These are phyloP conservation scores for Gautieria morchelliformis DNA, from an alignment of 768 basidiomycete species.

Conservation along the genomic window DNA sequence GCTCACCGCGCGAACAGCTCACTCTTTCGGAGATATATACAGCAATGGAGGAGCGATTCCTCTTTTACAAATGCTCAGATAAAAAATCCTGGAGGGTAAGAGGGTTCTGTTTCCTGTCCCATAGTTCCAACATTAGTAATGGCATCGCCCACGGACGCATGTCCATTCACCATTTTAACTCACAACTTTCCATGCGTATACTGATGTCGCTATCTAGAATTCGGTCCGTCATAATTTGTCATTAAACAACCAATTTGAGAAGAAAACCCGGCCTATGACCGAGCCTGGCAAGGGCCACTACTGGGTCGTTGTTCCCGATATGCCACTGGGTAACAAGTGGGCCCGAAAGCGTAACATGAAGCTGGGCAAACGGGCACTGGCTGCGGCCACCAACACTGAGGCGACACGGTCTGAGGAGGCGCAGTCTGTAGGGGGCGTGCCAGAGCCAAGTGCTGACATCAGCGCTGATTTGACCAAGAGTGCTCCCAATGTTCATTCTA, in stretches of 20 bases:
- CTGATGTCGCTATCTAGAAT: constrained; percentile 23
- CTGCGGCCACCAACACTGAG: no score
- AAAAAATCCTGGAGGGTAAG: constrained; percentile 1
- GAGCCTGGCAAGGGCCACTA: constrained; percentile 66
- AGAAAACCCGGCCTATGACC: constrained; percentile 47
- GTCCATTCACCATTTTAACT: no score
- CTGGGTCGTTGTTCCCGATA: constrained; percentile 28
- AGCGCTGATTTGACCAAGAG: background rate
- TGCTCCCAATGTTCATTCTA: no score
- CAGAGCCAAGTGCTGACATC: background rate
- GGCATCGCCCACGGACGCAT: no score
- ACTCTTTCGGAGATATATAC: constrained; percentile 57
- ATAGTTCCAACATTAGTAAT: background rate
- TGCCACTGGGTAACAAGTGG: constrained; percentile 4
- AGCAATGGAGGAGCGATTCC: constrained; percentile 45
- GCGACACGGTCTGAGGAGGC: background rate
- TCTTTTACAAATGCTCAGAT: constrained; percentile 17
- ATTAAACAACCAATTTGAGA: constrained; percentile 45
- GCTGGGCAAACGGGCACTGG: constrained; percentile 6
- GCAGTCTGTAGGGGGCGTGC: background rate
- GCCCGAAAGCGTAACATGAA: constrained; percentile 6
- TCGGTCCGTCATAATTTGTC: constrained; percentile 46
- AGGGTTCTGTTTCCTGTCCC: background rate
- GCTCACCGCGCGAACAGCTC: constrained; percentile 41
- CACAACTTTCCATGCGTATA: background rate